Evolutionary conservation across 1,284 basidiomycete genomes (phyloP).

Genomic region (Leccinum subrobustum): DNA sequence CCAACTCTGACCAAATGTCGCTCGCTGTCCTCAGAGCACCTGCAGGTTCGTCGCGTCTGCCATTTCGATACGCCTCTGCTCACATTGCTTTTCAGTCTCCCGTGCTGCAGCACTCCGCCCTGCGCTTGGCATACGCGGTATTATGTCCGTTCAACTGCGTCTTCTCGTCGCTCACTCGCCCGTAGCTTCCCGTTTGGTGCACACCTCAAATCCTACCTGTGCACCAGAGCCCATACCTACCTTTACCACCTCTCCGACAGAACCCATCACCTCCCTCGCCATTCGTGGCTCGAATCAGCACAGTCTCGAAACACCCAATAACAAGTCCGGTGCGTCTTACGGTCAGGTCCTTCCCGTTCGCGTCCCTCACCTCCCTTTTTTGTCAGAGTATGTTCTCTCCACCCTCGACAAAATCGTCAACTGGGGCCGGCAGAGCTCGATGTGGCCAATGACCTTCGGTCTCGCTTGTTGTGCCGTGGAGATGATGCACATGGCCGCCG

Average conservation of each 20-base stretch:
- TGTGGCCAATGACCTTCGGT: slow-evolving; percentile 99
- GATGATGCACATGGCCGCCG: slow-evolving; percentile 99
- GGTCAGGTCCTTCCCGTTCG: not conserved
- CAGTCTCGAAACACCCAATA: slow-evolving; percentile 85
- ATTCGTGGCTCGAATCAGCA: slow-evolving; percentile 80
- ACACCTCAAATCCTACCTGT: slow-evolving; percentile 46
- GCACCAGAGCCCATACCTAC: slow-evolving; percentile 42
- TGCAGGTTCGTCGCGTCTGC: slow-evolving; percentile 33
- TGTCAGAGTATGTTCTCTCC: slow-evolving; percentile 90
- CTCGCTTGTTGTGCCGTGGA: slow-evolving; percentile 99
- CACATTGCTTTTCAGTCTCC: slow-evolving; percentile 4
- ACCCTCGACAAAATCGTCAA: slow-evolving; percentile 97
- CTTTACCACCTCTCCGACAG: slow-evolving; percentile 44
- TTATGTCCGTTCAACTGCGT: slow-evolving; percentile 29
- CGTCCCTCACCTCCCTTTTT: not conserved
- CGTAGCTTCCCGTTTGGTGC: slow-evolving; percentile 54
- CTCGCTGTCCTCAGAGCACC: slow-evolving; percentile 46
- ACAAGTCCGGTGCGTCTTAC: slow-evolving; percentile 75
- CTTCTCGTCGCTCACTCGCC: not conserved
- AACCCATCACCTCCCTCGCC: slow-evolving; percentile 66
- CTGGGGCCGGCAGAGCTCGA: slow-evolving; percentile 96
- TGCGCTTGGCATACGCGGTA: slow-evolving; percentile 35
- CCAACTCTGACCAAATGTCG: slow-evolving; percentile 42
- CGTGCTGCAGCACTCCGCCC: slow-evolving; percentile 49
- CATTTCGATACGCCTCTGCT: not conserved